phyloP scores from a whole-genome alignment of 139 green algal genomes.

The Eudorina sp. region DNA sequence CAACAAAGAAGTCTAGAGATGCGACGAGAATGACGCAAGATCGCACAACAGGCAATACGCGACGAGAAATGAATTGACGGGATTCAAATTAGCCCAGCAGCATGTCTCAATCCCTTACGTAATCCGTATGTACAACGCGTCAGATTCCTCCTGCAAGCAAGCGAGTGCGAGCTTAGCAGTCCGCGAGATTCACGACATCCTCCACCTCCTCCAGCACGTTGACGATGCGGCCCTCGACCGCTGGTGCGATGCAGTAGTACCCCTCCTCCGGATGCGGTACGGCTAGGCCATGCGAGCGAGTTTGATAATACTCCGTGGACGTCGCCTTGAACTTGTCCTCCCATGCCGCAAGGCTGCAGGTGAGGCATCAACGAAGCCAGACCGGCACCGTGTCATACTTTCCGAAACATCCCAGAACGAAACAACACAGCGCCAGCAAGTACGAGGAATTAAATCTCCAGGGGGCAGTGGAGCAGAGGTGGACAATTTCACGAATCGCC shows the following conservation, averaged over 20 bases:
- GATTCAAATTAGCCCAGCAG: too few species aligned
- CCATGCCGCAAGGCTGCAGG: background rate
- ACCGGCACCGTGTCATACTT: too few species aligned
- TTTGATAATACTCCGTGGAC: background rate
- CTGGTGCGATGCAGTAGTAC: conserved; percentile 61
- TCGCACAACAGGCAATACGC: too few species aligned
- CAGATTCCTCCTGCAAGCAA: background rate
- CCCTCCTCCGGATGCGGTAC: conserved; percentile 42
- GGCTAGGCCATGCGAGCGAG: conserved; percentile 28
- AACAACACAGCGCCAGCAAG: too few species aligned
- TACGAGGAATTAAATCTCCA: too few species aligned
- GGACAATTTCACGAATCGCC: too few species aligned
- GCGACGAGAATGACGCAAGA: too few species aligned
- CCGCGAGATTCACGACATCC: background rate
- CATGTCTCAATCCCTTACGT: background rate
- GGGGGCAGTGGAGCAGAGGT: too few species aligned
- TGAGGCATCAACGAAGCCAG: too few species aligned
- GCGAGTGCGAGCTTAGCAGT: background rate
- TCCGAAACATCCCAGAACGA: too few species aligned
- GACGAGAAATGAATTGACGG: too few species aligned
- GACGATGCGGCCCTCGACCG: conserved; percentile 67
- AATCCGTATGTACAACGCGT: background rate
- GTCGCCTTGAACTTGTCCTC: background rate
- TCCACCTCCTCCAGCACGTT: conserved; percentile 28
- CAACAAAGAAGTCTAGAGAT: too few species aligned